Percentiles rank a stretch among this genome's conserved stretches.
phyloP scores from a whole-genome alignment of 768 basidiomycete genomes.

The Suillus clintonianus region DNA sequence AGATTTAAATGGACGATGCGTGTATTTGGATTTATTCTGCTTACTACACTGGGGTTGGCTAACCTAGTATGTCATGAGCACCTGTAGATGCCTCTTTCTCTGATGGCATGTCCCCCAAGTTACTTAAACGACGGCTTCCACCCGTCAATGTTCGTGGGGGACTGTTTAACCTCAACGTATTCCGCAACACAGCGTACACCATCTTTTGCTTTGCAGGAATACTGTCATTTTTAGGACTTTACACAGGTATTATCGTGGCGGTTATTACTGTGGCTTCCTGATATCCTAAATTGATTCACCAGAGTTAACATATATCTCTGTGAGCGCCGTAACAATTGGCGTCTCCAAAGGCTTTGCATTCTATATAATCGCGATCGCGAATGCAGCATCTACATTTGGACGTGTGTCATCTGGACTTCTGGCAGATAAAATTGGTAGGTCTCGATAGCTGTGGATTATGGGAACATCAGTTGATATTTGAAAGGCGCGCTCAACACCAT shows the following conservation, averaged over 20 bases:
- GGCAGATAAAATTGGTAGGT: conserved; percentile 54
- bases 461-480: neutral
- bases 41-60: conserved; percentile 50
- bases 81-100: neutral
- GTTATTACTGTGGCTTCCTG: conserved; percentile 3
- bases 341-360: conserved; percentile 53
- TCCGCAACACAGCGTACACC: conserved; percentile 48
- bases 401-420: conserved; percentile 55
- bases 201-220: conserved; percentile 60
- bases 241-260: conserved; percentile 47
- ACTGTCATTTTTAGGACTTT: conserved; percentile 65
- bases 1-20: conserved; percentile 84
- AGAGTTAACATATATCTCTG: conserved; percentile 71
- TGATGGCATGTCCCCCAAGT: conserved; percentile 13
- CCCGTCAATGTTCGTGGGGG: conserved; percentile 56
- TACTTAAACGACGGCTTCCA: conserved; percentile 50
- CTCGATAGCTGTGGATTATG: neutral
- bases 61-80: conserved; percentile 47
- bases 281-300: neutral
- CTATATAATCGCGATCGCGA: conserved; percentile 69
- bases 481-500: conserved; percentile 70
- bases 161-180: conserved; percentile 54
- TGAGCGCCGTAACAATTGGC: conserved; percentile 54
- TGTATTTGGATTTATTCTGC: conserved; percentile 63
- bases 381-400: conserved; percentile 64